These are phyloP conservation scores for Penicillium simplicissimum DNA, from an alignment of 495 filamentous ascomycete genomes.

Conservation along the genomic window DNA sequence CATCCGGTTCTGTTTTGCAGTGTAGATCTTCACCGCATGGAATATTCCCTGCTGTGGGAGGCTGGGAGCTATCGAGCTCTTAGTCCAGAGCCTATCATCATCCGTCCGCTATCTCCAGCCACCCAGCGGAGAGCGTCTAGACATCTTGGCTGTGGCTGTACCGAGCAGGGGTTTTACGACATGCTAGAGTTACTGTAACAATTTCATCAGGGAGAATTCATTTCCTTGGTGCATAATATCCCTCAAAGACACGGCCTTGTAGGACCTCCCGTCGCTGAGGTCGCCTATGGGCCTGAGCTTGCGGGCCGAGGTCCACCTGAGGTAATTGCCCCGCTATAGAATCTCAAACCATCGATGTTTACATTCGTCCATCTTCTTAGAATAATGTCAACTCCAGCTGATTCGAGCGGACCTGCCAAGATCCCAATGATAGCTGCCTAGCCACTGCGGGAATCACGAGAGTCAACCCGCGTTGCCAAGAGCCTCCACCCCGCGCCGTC, in stretches of 20 bases:
- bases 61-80: neutral
- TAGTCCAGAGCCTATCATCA: neutral
- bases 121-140: neutral
- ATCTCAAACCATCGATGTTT: neutral
- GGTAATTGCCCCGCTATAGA: too few relatives aligned
- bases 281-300: too few relatives aligned
- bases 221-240: too few relatives aligned
- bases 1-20: neutral
- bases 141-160: neutral
- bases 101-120: neutral
- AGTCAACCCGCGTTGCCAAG: neutral
- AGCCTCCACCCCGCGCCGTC: slow-evolving; percentile 2
- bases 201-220: too few relatives aligned
- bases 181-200: neutral
- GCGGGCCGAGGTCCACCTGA: too few relatives aligned
- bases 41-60: neutral
- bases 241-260: too few relatives aligned
- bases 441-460: neutral
- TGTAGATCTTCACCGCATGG: neutral
- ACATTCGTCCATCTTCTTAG: neutral
- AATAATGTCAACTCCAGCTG: neutral
- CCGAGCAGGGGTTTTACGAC: neutral
- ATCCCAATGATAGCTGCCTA: neutral
- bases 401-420: slow-evolving; percentile 5
- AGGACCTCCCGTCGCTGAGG: too few relatives aligned